Conservation (phyloP, 768 basidiomycete genomes). For the Psilocybe tampanensis region DNA sequence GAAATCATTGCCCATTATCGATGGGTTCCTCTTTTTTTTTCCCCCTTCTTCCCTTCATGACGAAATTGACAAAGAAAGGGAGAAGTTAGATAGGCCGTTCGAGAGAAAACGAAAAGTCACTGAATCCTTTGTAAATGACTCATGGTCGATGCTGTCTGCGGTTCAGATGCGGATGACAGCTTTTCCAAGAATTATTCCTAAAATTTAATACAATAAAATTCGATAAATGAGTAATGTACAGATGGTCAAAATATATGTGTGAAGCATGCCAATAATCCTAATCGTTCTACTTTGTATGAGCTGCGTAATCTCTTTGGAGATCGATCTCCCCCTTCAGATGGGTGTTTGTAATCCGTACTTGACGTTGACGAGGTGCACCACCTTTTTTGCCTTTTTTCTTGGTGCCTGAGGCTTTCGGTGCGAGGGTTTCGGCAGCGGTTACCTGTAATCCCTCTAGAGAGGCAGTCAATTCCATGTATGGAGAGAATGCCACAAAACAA, state of each 20-base stretch:
- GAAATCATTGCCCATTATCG: slow-evolving; percentile 31
- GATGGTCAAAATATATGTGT: neutral
- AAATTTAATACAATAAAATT: neutral
- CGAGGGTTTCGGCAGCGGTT: slow-evolving; percentile 64
- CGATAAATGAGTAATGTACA: neutral
- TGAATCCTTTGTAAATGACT: no score
- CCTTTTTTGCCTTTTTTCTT: slow-evolving; percentile 87
- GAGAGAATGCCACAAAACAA: neutral
- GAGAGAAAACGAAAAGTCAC: no score
- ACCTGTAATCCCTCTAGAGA: slow-evolving; percentile 75
- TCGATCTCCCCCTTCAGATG: slow-evolving; percentile 89
- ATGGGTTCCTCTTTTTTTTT: slow-evolving; percentile 30
- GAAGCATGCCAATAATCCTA: slow-evolving; percentile 50
- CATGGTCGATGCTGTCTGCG: no score
- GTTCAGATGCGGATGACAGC: no score
- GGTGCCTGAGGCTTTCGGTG: slow-evolving; percentile 53
- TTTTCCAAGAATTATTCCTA: no score
- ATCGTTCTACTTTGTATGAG: slow-evolving; percentile 24
- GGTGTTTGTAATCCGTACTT: slow-evolving; percentile 84
- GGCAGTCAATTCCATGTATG: slow-evolving; percentile 9
- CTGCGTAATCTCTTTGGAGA: slow-evolving; percentile 46
- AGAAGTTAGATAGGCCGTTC: no score
- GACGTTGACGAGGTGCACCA: slow-evolving; percentile 70
- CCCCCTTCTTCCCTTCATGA: no score
- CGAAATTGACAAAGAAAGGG: no score